Conservation (phyloP, 169 alveolate genomes). For the Cryptosporidium ryanae region DNA sequence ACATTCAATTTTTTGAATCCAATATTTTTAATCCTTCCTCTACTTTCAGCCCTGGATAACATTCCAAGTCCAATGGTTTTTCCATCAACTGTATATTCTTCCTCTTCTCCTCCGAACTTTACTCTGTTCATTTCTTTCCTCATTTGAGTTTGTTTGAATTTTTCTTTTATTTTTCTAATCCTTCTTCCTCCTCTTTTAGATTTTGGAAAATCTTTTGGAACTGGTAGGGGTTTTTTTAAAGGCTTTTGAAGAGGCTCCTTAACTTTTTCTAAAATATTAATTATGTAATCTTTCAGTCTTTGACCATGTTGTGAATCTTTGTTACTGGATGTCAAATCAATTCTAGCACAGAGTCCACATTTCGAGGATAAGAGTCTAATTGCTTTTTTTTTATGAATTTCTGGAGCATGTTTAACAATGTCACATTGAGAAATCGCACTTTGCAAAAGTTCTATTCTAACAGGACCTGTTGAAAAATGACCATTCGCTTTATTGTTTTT, state of each 20-base stretch:
- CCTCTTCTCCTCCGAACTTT: conserved; percentile 87
- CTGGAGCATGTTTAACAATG: conserved; percentile 82
- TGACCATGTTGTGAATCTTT: conserved; percentile 80
- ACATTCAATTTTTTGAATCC: neutral
- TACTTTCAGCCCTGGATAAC: conserved; percentile 7
- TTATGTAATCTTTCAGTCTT: conserved; percentile 69
- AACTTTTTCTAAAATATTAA: conserved; percentile 73
- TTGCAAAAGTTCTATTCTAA: conserved; percentile 63
- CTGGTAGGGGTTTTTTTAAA: conserved; percentile 86
- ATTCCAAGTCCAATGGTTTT: conserved; percentile 58
- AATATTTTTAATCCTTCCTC: neutral
- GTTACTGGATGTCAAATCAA: conserved; percentile 83
- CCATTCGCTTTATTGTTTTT: conserved; percentile 37
- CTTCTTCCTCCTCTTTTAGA: conserved; percentile 89
- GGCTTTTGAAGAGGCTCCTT: conserved; percentile 87
- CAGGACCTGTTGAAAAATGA: conserved; percentile 32
- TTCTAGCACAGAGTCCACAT: conserved; percentile 85
- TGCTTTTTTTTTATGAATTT: conserved; percentile 82
- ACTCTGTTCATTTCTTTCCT: conserved; percentile 86
- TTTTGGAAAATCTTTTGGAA: conserved; percentile 86
- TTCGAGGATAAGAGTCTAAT: conserved; percentile 85
- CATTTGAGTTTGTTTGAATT: conserved; percentile 84
- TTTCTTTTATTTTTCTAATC: conserved; percentile 86
- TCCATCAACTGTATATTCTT: conserved; percentile 83
- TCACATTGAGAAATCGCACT: conserved; percentile 84